Conservation (phyloP, 2,329 filamentous ascomycete genomes). For the Saccharata proteae region DNA sequence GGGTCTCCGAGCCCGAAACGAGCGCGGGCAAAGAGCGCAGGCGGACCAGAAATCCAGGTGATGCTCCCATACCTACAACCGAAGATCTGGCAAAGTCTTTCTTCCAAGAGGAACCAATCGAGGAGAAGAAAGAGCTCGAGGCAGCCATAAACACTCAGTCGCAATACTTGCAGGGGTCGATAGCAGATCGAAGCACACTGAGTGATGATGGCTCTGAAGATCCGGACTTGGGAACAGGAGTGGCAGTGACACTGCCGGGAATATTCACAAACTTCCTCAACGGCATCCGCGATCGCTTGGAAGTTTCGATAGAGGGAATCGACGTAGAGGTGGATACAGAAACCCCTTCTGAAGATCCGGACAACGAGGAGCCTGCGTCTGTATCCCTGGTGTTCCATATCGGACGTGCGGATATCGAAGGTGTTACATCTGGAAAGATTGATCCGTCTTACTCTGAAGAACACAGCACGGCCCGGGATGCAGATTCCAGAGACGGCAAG, state of each 20-base stretch:
- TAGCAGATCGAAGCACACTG: constrained; percentile 23
- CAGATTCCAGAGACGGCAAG: constrained; percentile 48
- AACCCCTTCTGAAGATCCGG: constrained; percentile 31
- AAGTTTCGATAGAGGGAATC: constrained; percentile 54
- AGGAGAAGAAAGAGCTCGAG: constrained; percentile 56
- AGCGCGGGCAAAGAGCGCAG: constrained; percentile 10
- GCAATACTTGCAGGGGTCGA: constrained; percentile 49
- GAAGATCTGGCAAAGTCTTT: constrained; percentile 68
- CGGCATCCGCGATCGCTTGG: constrained; percentile 59
- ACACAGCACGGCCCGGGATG: constrained; percentile 6
- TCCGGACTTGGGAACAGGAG: constrained; percentile 5
- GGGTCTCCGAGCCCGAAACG: constrained; percentile 1
- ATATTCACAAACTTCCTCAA: constrained; percentile 64
- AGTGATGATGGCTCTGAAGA: constrained; percentile 35
- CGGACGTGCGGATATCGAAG: constrained; percentile 54
- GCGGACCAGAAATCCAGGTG: constrained; percentile 5
- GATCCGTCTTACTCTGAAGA: constrained; percentile 3
- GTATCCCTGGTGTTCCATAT: constrained; percentile 38
- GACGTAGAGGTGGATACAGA: constrained; percentile 52
- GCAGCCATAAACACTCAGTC: constrained; percentile 53
- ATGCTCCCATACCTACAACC: constrained; percentile 53
- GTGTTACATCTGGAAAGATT: constrained; percentile 31
- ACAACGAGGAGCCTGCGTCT: constrained; percentile 43
- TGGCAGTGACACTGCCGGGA: constrained; percentile 50
- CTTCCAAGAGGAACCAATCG: constrained; percentile 54